Base-by-base conservation (phyloP, 2,329 filamentous ascomycete species). In the Colletotrichum sojae region DNA sequence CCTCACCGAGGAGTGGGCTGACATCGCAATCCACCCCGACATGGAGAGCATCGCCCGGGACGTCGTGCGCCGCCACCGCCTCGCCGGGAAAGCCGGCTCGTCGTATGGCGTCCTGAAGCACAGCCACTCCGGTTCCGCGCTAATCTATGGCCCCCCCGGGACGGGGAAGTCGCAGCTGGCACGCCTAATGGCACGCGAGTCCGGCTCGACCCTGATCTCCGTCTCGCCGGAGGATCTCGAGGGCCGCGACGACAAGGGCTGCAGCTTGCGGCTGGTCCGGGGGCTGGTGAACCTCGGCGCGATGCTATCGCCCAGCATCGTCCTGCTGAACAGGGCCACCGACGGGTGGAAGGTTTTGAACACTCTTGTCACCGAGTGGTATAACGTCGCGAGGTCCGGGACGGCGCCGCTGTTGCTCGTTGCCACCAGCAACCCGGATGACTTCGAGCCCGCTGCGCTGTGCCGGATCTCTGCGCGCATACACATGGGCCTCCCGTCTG, bases 131-230 rank as follows among this genome's bases (percentile, higher is more conserved):
- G 72, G 70, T 0, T 74, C 72, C 0, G 72, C 73, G 6, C 36
- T 77, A 1, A 70, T 77, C 8, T 76, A 73, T 40, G 76, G 77
- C 3, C 76, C 76, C 2, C 73, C 76, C 0, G 77, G 77, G 0
- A 78, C 77, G 3, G 76, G 76, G 10, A 78, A 78, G 71, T 75
- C 73, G 0, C 71, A 71, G 10, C 71, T 78, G 3, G 74, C 73
- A 39, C 68, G 71, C 8, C 73, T 54, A 1, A 13, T 77, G 9
- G 77, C 75, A 2, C 71, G 71, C 2, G 52, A 73, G 25, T 70
- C 71, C 2, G 64, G 66, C 1, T 70, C 43, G 9, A 73, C 63
- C 18, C 75, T 78, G 73, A 51, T 79, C 3, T 43, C 31, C 18
- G 49, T 74, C 18, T 59, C 71, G 18, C 52, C 69, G 6, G 70